phyloP scores from a whole-genome alignment of 1,139 yeast genomes.

The Meyerozyma elateridarum region DNA sequence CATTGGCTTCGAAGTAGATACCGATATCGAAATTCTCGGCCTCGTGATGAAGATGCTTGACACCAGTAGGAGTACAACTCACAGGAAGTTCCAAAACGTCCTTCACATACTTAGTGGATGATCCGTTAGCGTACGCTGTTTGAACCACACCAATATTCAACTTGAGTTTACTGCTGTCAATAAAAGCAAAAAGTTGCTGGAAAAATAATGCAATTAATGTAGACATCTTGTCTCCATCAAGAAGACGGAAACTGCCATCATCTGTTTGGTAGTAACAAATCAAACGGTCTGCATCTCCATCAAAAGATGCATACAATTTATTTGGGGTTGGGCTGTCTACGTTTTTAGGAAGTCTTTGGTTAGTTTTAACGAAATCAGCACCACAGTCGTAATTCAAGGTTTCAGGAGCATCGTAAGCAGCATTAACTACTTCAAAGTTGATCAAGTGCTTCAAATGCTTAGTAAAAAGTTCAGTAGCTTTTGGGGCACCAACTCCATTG shows the following conservation, averaged over 20 bases:
- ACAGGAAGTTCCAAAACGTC: slow-evolving; percentile 69
- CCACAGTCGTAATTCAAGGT: slow-evolving; percentile 79
- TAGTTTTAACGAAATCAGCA: slow-evolving; percentile 92
- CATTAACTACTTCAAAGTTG: slow-evolving; percentile 53
- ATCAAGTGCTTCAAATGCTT: slow-evolving; percentile 39
- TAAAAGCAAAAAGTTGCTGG: slow-evolving; percentile 40
- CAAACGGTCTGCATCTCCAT: slow-evolving; percentile 96
- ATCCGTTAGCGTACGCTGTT: slow-evolving; percentile 97
- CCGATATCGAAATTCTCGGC: slow-evolving; percentile 86
- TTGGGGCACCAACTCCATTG: slow-evolving; percentile 93
- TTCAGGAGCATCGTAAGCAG: slow-evolving; percentile 48
- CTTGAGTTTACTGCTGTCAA: slow-evolving; percentile 33
- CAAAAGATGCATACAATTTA: slow-evolving; percentile 75
- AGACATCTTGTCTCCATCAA: slow-evolving; percentile 95
- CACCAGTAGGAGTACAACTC: slow-evolving; percentile 91
- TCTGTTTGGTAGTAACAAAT: slow-evolving; percentile 65
- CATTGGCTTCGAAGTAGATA: slow-evolving; percentile 95
- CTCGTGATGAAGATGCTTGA: slow-evolving; percentile 88
- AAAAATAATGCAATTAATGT: slow-evolving; percentile 75
- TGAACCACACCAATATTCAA: slow-evolving; percentile 82
- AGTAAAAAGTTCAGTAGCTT: slow-evolving; percentile 47
- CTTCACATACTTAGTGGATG: slow-evolving; percentile 70
- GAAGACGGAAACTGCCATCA: slow-evolving; percentile 50
- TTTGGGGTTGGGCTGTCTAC: slow-evolving; percentile 36
- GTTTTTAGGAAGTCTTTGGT: slow-evolving; percentile 71